Conservation (phyloP, 768 basidiomycete genomes). For the Lentinula raphanica region DNA sequence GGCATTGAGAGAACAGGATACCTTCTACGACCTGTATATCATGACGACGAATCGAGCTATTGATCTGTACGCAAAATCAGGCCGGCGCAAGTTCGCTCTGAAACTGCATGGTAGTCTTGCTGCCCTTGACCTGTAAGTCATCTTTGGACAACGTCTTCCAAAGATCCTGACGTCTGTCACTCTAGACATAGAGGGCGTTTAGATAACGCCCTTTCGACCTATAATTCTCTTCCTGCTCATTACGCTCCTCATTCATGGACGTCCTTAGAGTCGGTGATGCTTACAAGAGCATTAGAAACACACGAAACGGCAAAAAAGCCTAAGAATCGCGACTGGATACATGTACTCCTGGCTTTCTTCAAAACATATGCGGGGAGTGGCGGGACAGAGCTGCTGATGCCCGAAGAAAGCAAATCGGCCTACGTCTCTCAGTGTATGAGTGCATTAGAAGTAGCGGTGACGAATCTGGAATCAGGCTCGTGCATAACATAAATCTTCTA, state of each 20-base stretch:
- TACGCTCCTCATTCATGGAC: slow-evolving; percentile 82
- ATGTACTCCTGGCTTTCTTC: slow-evolving; percentile 71
- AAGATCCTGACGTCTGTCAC: neutral
- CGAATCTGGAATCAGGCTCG: slow-evolving; percentile 52
- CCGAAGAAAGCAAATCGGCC: slow-evolving; percentile 42
- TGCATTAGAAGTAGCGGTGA: slow-evolving; percentile 43
- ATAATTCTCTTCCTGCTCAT: slow-evolving; percentile 77
- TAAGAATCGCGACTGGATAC: slow-evolving; percentile 75
- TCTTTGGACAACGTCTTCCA: neutral
- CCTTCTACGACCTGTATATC: slow-evolving; percentile 77
- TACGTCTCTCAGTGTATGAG: slow-evolving; percentile 50
- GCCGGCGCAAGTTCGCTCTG: slow-evolving; percentile 79
- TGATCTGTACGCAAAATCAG: slow-evolving; percentile 78
- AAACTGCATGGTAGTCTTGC: slow-evolving; percentile 84
- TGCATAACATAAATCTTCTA: neutral
- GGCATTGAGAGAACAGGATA: slow-evolving; percentile 47
- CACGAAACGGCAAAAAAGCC: slow-evolving; percentile 52
- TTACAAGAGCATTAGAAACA: slow-evolving; percentile 66
- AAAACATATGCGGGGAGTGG: slow-evolving; percentile 57
- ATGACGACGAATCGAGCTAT: slow-evolving; percentile 75
- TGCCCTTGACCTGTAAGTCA: slow-evolving; percentile 78
- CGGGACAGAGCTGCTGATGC: slow-evolving; percentile 48
- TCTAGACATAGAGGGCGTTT: slow-evolving; percentile 64
- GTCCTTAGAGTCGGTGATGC: slow-evolving; percentile 73
- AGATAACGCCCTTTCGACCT: slow-evolving; percentile 60